These are phyloP conservation scores for Trypanosoma mega DNA, from an alignment of 208 protist species.

Conservation along the genomic window DNA sequence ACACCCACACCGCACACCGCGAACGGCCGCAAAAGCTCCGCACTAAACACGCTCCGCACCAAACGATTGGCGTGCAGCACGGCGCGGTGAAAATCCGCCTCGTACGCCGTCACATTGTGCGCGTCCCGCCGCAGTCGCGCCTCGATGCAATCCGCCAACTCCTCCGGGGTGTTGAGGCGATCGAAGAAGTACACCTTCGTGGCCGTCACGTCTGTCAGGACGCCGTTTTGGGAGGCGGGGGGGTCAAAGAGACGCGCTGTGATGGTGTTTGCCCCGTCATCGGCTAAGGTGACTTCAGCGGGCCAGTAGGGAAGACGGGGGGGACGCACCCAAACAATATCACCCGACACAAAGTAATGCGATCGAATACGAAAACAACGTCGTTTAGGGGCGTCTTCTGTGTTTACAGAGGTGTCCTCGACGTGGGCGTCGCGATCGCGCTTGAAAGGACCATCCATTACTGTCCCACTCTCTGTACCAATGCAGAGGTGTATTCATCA, in stretches of 20 bases:
- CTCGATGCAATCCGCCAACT: conserved; percentile 69
- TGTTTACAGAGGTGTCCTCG: too few species aligned
- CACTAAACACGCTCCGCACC: conserved; percentile 63
- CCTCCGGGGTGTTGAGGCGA: conserved; percentile 64
- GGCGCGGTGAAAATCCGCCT: conserved; percentile 60
- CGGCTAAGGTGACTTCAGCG: conserved; percentile 66
- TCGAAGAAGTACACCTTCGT: conserved; percentile 89
- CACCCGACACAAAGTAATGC: conserved; percentile 80
- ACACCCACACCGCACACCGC: conserved; percentile 76
- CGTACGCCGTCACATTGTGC: conserved; percentile 79
- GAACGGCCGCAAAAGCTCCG: conserved; percentile 73
- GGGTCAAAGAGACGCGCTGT: conserved; percentile 56
- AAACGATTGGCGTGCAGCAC: conserved; percentile 71
- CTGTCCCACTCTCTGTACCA: too few species aligned
- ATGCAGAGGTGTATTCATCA: too few species aligned
- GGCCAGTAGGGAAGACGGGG: conserved; percentile 83
- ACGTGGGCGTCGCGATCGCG: background rate
- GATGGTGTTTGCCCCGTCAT: conserved; percentile 57
- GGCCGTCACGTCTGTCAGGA: too few species aligned
- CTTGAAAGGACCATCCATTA: background rate
- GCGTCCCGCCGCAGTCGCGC: conserved; percentile 51
- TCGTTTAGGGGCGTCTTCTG: too few species aligned
- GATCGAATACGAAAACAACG: conserved; percentile 50
- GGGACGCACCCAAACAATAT: conserved; percentile 84
- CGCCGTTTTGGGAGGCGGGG: too few species aligned